Evolutionary conservation across 2,329 filamentous ascomycete species (phyloP), one percentile per base, ranked within the genome.

Genomic region (Phialocephala sp.): DNA sequence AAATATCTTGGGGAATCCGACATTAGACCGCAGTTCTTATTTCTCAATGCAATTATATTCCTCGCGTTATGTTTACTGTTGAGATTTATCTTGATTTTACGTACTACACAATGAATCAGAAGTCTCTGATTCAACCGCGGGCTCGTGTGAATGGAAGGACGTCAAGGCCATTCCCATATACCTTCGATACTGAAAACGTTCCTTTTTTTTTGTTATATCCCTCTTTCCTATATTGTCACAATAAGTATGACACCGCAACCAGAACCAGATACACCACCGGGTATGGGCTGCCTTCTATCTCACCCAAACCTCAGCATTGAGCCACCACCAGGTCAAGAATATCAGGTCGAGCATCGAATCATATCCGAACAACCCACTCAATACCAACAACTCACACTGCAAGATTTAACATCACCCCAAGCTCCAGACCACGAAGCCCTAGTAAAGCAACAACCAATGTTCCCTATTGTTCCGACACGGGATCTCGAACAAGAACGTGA

Each of bases 41-140:
- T 32, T 54, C 45, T 54, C 24, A 54, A 54, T 54, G 15, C 50
- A 24, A 54, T 54, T 22, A 27, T 32, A 8, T 54, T 54, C 24
- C 18, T 32, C 50, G 37, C 27, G 3, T 32, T 32, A 24, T 50
- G 12, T 6, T 20, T 50, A 20, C 18, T 45, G 2, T 45, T 50
- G 18, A 9, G 2, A 11, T 50, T 24, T 24, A 11, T 50, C 45
- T 24, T n/a, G 45, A 22, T 3, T 41, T 41, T 41, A 2, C 9
- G 37, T 41, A 8, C 37, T 18, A 14, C 9, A 41, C 37, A 6
- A 32, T 41, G 2, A 18, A 41, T 8, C 15, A 12, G 37, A 41
- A 41, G n/a, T 50, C n/a, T 50, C 45, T 50, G n/a, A 50, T 22
- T 50, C 45, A 11, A 50, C n/a, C 8, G 4, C n/a, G 9, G 11